These are phyloP conservation scores for Dothideomycetes sp. DNA, from an alignment of 2,329 filamentous ascomycete species.

Conservation along the genomic window DNA sequence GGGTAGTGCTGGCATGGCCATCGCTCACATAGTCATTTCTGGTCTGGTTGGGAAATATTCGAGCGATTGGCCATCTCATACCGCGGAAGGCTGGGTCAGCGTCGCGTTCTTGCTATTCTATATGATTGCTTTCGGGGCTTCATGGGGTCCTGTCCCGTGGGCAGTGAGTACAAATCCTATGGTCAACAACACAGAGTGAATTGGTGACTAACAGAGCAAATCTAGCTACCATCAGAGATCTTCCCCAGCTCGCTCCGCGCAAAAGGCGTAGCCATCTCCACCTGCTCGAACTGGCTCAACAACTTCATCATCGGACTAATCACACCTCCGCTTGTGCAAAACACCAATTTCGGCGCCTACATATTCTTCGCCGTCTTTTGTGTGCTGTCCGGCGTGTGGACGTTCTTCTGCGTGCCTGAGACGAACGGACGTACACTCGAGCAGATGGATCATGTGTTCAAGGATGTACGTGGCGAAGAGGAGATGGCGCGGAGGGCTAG, in stretches of 20 bases:
- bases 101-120: slow-evolving; percentile 11
- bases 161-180: too few relatives aligned
- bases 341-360: slow-evolving; percentile 48
- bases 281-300: slow-evolving; percentile 52
- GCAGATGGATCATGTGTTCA: slow-evolving; percentile 19
- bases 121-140: slow-evolving; percentile 40
- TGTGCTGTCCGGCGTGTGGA: slow-evolving; percentile 39
- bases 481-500: too few relatives aligned
- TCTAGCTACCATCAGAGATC: slow-evolving; percentile 45
- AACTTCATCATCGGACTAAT: slow-evolving; percentile 46
- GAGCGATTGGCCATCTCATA: slow-evolving; percentile 15
- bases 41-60: slow-evolving; percentile 13
- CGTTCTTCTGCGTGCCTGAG: slow-evolving; percentile 45
- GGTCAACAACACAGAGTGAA: too few relatives aligned
- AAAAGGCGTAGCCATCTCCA: slow-evolving; percentile 56
- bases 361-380: slow-evolving; percentile 50
- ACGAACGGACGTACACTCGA: slow-evolving; percentile 35
- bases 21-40: slow-evolving; percentile 21
- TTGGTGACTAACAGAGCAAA: too few relatives aligned
- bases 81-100: slow-evolving; percentile 8
- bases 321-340: slow-evolving; percentile 25
- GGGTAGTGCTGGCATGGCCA: slow-evolving; percentile 18
- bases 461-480: slow-evolving; percentile 13
- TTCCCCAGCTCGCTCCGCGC: slow-evolving; percentile 50
- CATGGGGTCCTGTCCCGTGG: slow-evolving; percentile 31